Evolutionary conservation across 192 early-diverging fungal species (phyloP).

Genomic region (Coemansia sp.): DNA sequence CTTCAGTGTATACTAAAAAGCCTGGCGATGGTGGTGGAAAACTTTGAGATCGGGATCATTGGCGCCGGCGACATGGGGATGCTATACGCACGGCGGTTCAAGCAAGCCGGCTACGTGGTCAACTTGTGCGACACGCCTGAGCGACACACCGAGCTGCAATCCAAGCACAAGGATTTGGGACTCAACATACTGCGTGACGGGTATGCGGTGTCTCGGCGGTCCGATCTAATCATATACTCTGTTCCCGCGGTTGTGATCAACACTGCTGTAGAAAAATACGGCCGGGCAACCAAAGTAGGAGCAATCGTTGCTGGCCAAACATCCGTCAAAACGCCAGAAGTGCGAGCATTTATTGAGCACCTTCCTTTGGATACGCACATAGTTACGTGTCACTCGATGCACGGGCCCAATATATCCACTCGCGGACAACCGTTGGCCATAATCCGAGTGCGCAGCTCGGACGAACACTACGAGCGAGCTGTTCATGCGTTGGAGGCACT

Average conservation of each 20-base stretch:
- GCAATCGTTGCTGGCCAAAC: conserved; percentile 94
- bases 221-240: conserved; percentile 92
- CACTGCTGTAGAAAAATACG: conserved; percentile 75
- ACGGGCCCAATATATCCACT: conserved; percentile 86
- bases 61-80: conserved; percentile 95
- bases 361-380: conserved; percentile 91
- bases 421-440: conserved; percentile 80
- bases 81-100: conserved; percentile 76
- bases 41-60: conserved; percentile 82
- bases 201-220: conserved; percentile 74
- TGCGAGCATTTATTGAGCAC: conserved; percentile 82
- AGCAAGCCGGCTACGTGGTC: conserved; percentile 73
- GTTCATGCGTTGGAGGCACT: conserved; percentile 69
- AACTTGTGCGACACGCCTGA: conserved; percentile 87
- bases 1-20: not conserved
- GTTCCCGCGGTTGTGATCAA: conserved; percentile 91
- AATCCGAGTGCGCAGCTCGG: conserved; percentile 72
- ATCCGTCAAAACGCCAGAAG: conserved; percentile 94
- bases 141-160: conserved; percentile 65
- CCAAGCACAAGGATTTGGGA: conserved; percentile 57
- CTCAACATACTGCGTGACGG: conserved; percentile 73
- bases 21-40: conserved; percentile 23
- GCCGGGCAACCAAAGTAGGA: conserved; percentile 85
- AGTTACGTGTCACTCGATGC: conserved; percentile 92
- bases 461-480: conserved; percentile 60